Evolutionary conservation across 192 early-diverging fungal species (phyloP), one percentile per base, ranked within the genome.

Genomic region (Podila clonocystis): DNA sequence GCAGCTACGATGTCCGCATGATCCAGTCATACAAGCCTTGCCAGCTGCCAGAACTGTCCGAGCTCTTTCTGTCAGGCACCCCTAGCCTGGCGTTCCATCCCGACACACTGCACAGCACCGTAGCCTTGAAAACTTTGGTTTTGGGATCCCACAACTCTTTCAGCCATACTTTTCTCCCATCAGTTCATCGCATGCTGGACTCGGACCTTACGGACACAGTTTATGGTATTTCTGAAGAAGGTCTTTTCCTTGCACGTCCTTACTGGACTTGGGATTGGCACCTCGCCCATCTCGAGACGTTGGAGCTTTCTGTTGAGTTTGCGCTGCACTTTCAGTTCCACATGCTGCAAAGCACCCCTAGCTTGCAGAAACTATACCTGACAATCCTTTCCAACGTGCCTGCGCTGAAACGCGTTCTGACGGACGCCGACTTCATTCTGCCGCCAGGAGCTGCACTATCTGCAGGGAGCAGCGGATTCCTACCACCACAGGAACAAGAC

Each of bases 191-290:
- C 34, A 11, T 9, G 8, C 34, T 36, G 34, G 34, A 36, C 9
- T 9, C 34, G 34, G 6, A 36, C 9, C 34, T 0, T 2, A 36
- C 8, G 34, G 34, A 36, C 50, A 52, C 17, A 7, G 50, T 52
- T 22, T 0, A 22, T 20, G 5, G 50, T 9, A 20, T n/a, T 19
- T 17, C 9, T 22, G 20, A n/a, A 11, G n/a, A 17, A 17, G 19
- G 50, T 0, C 17, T 52, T 22, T 3, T 4, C n/a, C 5, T 52
- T 22, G n/a, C 13, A 3, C 62, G 62, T 5, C 38, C 62, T 9
- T 20, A 5, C 6, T 63, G 62, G 62, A 63, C 62, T 22, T 63
- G 62, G 62, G 62, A 63, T 11, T 63, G 62, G 62, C 34, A 63
- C 3, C 36, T 63, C 2, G 33, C 62, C 12, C 62, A 63, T 4